phyloP scores from a whole-genome alignment of 169 alveolate species.

The Plasmodium inui region DNA sequence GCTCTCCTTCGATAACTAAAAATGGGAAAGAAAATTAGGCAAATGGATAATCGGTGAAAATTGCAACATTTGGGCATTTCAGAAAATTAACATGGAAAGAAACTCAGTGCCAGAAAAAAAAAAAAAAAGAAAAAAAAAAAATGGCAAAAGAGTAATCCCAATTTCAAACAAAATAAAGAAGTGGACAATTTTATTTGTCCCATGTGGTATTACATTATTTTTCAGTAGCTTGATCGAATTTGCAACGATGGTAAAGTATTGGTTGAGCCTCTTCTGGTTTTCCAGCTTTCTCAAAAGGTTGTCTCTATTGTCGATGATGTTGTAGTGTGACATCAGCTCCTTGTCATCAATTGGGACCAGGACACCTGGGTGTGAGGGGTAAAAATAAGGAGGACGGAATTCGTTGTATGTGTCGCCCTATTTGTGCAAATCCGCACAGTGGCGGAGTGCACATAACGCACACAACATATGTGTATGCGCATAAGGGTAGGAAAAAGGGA shows the following conservation, averaged over 20 bases:
- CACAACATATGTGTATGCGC: not conserved
- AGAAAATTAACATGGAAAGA: not conserved
- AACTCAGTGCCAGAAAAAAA: not conserved
- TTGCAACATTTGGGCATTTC: not conserved
- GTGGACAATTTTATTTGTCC: not conserved
- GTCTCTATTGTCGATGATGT: slow-evolving; percentile 68
- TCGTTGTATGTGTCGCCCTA: not conserved
- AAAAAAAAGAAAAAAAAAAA: not conserved
- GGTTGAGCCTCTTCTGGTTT: slow-evolving; percentile 60
- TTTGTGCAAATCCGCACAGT: not conserved
- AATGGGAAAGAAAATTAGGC: not conserved
- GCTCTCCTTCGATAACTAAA: slow-evolving; percentile 67
- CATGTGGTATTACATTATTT: slow-evolving; percentile 41
- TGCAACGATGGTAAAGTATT: slow-evolving; percentile 55
- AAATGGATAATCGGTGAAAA: not conserved
- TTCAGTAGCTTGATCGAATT: slow-evolving; percentile 53
- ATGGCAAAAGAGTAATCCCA: not conserved
- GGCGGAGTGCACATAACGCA: not conserved
- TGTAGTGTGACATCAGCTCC: slow-evolving; percentile 51
- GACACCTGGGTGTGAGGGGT: slow-evolving; percentile 15
- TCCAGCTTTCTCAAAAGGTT: slow-evolving; percentile 50
- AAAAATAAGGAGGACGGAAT: not conserved
- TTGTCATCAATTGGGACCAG: slow-evolving; percentile 65
- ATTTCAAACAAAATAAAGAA: not conserved
- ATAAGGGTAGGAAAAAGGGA: not conserved